A percentile compares a stretch with the other conserved stretches of the same genome.
phyloP scores from a whole-genome alignment of 2,329 filamentous ascomycete species.

The Thelonectria olida region DNA sequence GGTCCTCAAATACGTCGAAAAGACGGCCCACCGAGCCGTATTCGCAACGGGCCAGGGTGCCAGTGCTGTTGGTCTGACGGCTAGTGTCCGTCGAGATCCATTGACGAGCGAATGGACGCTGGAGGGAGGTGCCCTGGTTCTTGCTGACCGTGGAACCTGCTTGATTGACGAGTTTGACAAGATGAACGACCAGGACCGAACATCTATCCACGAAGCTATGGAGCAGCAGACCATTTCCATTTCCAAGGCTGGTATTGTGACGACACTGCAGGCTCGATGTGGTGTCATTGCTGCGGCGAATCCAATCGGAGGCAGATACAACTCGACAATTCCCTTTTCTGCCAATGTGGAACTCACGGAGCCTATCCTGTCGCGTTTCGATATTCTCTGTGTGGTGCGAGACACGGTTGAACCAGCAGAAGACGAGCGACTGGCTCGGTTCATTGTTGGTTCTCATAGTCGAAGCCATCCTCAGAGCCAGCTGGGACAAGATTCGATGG shows the following conservation, averaged over 20 bases:
- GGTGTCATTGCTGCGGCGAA: conserved; percentile 97
- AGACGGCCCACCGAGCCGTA: conserved; percentile 94
- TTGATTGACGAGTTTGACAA: conserved; percentile 99
- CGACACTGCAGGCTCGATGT: conserved; percentile 93
- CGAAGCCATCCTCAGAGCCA: conserved; percentile 80
- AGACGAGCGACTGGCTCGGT: conserved; percentile 91
- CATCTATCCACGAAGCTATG: conserved; percentile 99
- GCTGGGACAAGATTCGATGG: conserved; percentile 63
- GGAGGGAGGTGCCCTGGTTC: conserved; percentile 92
- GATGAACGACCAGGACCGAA: conserved; percentile 99
- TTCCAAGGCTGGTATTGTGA: conserved; percentile 97
- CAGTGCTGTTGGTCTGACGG: conserved; percentile 95
- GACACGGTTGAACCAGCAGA: conserved; percentile 93
- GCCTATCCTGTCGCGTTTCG: conserved; percentile 96
- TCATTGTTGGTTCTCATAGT: conserved; percentile 94
- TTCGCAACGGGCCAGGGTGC: conserved; percentile 98
- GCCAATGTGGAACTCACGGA: conserved; percentile 97
- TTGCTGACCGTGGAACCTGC: conserved; percentile 94
- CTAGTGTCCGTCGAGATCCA: conserved; percentile 93
- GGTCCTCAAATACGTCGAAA: conserved; percentile 96
- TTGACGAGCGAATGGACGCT: conserved; percentile 97
- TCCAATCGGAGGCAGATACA: conserved; percentile 95
- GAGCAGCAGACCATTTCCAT: conserved; percentile 99
- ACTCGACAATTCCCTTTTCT: conserved; percentile 93
- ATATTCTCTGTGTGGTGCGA: conserved; percentile 94